Base-by-base conservation (phyloP, 225 moss, liverwort and hornwort genomes). In the Anthoceros angustus region DNA sequence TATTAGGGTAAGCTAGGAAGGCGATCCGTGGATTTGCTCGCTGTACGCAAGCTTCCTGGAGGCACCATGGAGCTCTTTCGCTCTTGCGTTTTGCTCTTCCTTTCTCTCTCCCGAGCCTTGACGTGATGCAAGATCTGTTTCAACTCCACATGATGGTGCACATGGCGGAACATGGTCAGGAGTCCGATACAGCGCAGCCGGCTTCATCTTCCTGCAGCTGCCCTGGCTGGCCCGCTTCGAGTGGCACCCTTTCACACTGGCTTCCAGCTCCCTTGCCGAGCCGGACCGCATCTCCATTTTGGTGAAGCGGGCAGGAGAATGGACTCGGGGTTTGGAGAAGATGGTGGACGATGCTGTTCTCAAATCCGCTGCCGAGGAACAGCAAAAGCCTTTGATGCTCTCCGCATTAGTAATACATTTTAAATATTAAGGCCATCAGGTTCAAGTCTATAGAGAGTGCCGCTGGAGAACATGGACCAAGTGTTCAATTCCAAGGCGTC, bases 201-300 rank as follows among this genome's bases (percentile, higher is more conserved):
- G 71, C 21, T 75, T 60, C 15, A 9, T 67, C 23, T 63, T 62
- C 2, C 12, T 67, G 69, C 78, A 80, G 41, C 63, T 82, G 6
- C 80, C 87, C 0, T 61, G 25, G 9, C 61, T 87, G 8, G 84
- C 87, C 8, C 64, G 75, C 4, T 70, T 84, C 62, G 70, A 80
- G 4, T 87, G 82, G 84, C 87, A 87, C 64, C 87, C 87, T 0
- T 87, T 87, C 78, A 87, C 82, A 63, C 71, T 69, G 2, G 72
- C 84, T 0, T 85, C 82, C 9, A 82, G 75, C 71, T 72, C 78
- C 4, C 69, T 75, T 0, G 74, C 80, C 9, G 65, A 68, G 43
- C 75, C 76, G 62, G 60, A 77, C 43, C 71, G 70, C 41, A 68
- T 87, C 11, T 71, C 85, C 0, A 70, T 85, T 9, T 85, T 78